phyloP scores from a whole-genome alignment of 352 stramenopile genomes.

The Phytophthora sansomeana region DNA sequence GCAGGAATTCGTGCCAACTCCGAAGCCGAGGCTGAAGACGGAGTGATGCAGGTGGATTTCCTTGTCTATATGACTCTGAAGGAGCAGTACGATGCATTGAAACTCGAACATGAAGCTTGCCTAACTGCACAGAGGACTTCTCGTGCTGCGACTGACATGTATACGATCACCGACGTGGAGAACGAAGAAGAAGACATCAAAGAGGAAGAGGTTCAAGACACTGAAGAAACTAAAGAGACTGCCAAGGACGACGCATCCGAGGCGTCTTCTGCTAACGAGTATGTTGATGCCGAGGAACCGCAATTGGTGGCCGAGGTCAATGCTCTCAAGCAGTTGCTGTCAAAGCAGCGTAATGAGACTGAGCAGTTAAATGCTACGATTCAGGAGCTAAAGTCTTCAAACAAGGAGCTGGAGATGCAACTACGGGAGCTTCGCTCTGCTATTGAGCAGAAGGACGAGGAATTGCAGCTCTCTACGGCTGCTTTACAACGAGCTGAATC shows the following conservation, averaged over 20 bases:
- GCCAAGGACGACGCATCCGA: slow-evolving; percentile 48
- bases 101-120: slow-evolving; percentile 51
- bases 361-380: slow-evolving; percentile 33
- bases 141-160: slow-evolving; percentile 14
- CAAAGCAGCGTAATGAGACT: slow-evolving; percentile 25
- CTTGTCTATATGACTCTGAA: slow-evolving; percentile 59
- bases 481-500: slow-evolving; percentile 31
- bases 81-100: slow-evolving; percentile 60
- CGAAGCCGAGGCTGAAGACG: slow-evolving; percentile 39
- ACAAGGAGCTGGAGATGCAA: slow-evolving; percentile 34
- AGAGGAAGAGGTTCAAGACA: not conserved
- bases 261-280: slow-evolving; percentile 65
- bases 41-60: slow-evolving; percentile 64
- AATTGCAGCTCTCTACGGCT: slow-evolving; percentile 28
- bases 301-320: slow-evolving; percentile 61
- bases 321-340: slow-evolving; percentile 51
- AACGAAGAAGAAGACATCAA: slow-evolving; percentile 35
- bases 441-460: slow-evolving; percentile 35
- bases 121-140: slow-evolving; percentile 1
- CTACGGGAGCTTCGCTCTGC: slow-evolving; percentile 23
- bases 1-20: slow-evolving; percentile 41
- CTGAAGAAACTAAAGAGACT: slow-evolving; percentile 18
- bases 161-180: slow-evolving; percentile 31
- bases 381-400: slow-evolving; percentile 27
- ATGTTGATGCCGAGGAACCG: slow-evolving; percentile 62